Evolutionary conservation across 257 asterid genomes (phyloP).

Genomic region (Solanum ossicruentum): DNA sequence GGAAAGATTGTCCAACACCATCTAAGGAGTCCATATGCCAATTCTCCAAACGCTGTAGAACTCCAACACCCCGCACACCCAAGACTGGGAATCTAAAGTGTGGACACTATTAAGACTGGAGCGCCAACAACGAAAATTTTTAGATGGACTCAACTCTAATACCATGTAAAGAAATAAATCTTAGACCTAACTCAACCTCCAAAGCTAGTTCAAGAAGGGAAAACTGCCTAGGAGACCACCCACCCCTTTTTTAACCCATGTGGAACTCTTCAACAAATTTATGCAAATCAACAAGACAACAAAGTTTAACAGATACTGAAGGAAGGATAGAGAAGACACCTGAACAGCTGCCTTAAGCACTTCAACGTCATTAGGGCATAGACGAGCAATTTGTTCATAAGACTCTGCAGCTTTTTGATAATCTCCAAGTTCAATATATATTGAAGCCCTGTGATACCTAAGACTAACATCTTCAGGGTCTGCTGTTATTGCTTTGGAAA

Average conservation of each 20-base stretch:
- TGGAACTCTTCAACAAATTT: not conserved
- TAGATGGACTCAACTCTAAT: not conserved
- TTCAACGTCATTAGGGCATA: constrained; percentile 40
- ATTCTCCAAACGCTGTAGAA: not conserved
- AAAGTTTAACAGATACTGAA: not conserved
- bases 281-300: not conserved
- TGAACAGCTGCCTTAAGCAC: constrained; percentile 39
- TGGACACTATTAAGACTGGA: not conserved
- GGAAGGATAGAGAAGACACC: constrained; percentile 19
- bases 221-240: not conserved
- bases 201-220: not conserved
- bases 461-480: constrained; percentile 64
- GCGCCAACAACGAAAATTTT: not conserved
- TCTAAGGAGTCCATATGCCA: not conserved
- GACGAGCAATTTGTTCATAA: constrained; percentile 53
- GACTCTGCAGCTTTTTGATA: constrained; percentile 64
- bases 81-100: not conserved
- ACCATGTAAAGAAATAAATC: not conserved
- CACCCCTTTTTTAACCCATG: not conserved
- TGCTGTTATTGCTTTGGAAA: constrained; percentile 65
- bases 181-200: not conserved
- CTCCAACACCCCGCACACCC: not conserved
- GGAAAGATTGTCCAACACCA: not conserved
- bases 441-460: constrained; percentile 49
- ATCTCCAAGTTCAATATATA: constrained; percentile 54